phyloP scores from a whole-genome alignment of 352 stramenopile genomes.

The Hyaloperonospora arabidopsidis region DNA sequence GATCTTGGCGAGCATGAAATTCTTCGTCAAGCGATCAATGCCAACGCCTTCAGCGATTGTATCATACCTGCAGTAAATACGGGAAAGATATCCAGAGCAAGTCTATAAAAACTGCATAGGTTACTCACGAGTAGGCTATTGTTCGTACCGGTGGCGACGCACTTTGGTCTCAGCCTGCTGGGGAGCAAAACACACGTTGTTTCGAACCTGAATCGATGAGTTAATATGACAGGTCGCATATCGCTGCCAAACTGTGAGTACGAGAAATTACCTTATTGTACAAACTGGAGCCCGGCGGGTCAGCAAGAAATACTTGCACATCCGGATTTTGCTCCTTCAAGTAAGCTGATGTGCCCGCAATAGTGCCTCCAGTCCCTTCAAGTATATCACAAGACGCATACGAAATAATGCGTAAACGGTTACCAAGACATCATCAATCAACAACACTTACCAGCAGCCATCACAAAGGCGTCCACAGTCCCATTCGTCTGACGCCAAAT shows the following conservation, averaged over 20 bases:
- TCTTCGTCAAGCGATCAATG: conserved; percentile 94
- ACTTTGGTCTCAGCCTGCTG: conserved; percentile 92
- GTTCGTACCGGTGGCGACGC: conserved; percentile 73
- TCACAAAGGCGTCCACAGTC: conserved; percentile 94
- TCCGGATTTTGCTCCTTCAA: conserved; percentile 86
- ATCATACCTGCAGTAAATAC: conserved; percentile 83
- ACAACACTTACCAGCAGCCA: conserved; percentile 85
- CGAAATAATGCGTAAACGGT: neutral
- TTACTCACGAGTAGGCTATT: neutral
- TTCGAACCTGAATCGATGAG: conserved; percentile 44
- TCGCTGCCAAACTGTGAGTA: neutral
- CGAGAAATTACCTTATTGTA: conserved; percentile 86
- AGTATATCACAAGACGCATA: conserved; percentile 2
- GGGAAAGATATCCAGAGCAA: conserved; percentile 1
- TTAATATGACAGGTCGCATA: neutral
- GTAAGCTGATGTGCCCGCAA: conserved; percentile 91
- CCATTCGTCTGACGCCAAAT: conserved; percentile 91
- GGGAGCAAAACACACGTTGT: conserved; percentile 93
- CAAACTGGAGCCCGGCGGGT: conserved; percentile 94
- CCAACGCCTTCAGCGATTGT: conserved; percentile 97
- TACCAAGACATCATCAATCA: neutral
- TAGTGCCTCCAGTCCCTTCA: conserved; percentile 93
- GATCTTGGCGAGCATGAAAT: conserved; percentile 89
- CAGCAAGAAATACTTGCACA: conserved; percentile 91
- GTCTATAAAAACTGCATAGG: neutral